Evolutionary conservation across 2,329 filamentous ascomycete species (phyloP), one percentile per base, ranked within the genome.

Genomic region (Coniochaeta prunicola): DNA sequence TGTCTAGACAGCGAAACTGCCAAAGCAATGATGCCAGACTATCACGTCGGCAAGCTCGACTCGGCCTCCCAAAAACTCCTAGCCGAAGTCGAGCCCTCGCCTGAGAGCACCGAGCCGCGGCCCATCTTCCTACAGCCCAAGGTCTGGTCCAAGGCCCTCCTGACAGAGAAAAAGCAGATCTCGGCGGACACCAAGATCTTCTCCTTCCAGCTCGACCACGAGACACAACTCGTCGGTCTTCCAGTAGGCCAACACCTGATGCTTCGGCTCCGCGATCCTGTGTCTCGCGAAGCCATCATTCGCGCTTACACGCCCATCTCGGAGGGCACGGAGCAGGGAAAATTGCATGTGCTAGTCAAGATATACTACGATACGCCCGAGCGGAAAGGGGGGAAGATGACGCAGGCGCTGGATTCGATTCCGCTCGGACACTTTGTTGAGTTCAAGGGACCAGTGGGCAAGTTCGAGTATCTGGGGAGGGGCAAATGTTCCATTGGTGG

Each of bases 261-360:
- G 85, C 82, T 96, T 67, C 88, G 90, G 3, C 77, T 96, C 3
- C 84, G 84, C 28, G 90, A 96, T 67, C 86, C 88, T 0, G 84
- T 79, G 0, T 87, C 85, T 0, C 77, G 78, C 53, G 88, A 93
- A 67, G 79, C 86, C 33, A 88, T 96, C 64, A 92, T 96, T 66
- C 84, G 92, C 24, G 86, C 90, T 6, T 97, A 96, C 74, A 97
- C 92, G 0, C 92, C 92, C 0, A 84, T 94, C 30, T 92, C 90
- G 0, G 79, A 88, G 56, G 80, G 64, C 3, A 74, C 71, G 0
- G 78, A 85, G 24, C 74, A 76, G 59, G 92, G 91, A 0, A 79
- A 73, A 57, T 76, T 96, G 30, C 83, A 92, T 56, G 77, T 97
- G 1, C 80, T 97, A 0, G 79, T 96, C 66, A 97, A 97, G 71